Conservation (phyloP, 805 yeast genomes). For the Candida saitoana region DNA sequence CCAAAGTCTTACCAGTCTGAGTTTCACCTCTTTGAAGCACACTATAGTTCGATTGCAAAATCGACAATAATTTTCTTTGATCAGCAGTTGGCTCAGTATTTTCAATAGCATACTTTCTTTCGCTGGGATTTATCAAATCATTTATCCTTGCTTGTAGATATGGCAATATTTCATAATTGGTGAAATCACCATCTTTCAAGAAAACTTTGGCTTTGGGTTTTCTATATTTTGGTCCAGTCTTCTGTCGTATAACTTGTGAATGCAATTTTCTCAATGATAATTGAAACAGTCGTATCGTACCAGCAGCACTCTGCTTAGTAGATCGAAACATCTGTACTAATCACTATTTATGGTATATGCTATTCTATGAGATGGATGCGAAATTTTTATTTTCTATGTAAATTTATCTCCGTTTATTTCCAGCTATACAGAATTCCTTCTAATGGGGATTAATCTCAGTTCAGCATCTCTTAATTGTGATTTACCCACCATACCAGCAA, state of each 20-base stretch:
- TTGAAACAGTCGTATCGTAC: background rate
- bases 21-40: constrained; percentile 12
- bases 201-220: background rate
- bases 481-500: constrained; percentile 47
- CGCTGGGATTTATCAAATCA: constrained; percentile 6
- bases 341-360: background rate
- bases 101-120: constrained; percentile 6
- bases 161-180: constrained; percentile 19
- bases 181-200: constrained; percentile 13
- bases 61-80: constrained; percentile 17
- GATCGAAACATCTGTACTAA: background rate
- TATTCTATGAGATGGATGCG: background rate
- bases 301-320: background rate
- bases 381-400: too few relatives aligned
- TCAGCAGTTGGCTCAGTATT: constrained; percentile 18
- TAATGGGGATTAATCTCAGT: constrained; percentile 26
- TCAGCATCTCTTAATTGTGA: constrained; percentile 9
- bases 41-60: constrained; percentile 15
- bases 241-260: background rate
- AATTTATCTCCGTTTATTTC: too few relatives aligned
- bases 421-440: constrained; percentile 63
- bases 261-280: background rate
- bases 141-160: constrained; percentile 20
- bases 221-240: background rate
- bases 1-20: constrained; percentile 20